Conservation (phyloP, 148 eudicot species). For the Camellia lanceoleosa region DNA sequence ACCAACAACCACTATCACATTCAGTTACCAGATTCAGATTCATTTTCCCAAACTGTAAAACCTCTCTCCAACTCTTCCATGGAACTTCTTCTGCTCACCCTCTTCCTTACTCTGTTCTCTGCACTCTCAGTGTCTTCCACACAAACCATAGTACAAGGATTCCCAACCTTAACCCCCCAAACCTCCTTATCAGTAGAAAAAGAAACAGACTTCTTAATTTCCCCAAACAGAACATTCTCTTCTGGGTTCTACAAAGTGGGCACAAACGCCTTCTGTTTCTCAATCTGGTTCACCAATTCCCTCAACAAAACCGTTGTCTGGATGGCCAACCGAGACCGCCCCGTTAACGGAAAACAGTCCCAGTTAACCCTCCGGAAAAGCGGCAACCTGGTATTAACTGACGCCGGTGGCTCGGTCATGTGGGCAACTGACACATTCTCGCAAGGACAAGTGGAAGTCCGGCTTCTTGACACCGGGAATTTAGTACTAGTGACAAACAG, state of each 20-base stretch:
- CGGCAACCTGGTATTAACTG: conserved; percentile 32
- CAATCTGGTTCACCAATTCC: conserved; percentile 46
- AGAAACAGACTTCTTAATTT: conserved; percentile 24
- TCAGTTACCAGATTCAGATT: not conserved
- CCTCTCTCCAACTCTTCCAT: not conserved
- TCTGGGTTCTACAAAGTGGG: conserved; percentile 35
- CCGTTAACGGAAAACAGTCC: conserved; percentile 36
- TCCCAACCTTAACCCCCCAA: not conserved
- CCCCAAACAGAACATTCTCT: conserved; percentile 40
- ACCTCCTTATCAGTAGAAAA: conserved; percentile 28
- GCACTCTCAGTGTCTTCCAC: not conserved
- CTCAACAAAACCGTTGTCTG: conserved; percentile 37
- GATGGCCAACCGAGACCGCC: conserved; percentile 43
- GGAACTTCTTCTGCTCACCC: not conserved
- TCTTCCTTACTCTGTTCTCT: not conserved
- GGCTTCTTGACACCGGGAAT: conserved; percentile 16
- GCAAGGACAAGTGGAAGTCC: not conserved
- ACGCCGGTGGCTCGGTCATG: conserved; percentile 30
- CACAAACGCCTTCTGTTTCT: conserved; percentile 35
- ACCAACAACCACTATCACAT: too few species aligned
- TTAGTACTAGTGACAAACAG: not conserved
- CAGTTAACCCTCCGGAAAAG: conserved; percentile 24
- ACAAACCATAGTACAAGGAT: not conserved
- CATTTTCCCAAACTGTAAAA: not conserved
- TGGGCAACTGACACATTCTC: conserved; percentile 33